phyloP scores from a whole-genome alignment of 2,329 filamentous ascomycete species.

The Amauroascus niger region DNA sequence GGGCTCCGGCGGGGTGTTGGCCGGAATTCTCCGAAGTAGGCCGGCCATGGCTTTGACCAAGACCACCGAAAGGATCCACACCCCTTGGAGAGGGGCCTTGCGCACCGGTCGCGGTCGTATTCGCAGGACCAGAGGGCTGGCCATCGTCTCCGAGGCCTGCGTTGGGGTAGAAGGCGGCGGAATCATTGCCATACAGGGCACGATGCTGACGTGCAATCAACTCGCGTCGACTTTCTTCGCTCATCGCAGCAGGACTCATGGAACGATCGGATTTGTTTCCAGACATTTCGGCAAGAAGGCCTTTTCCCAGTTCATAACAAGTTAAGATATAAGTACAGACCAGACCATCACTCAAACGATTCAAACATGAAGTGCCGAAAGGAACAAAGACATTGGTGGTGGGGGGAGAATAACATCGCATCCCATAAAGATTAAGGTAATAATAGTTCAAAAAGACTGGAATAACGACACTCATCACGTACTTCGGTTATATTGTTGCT shows the following conservation, averaged over 20 bases:
- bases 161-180: conserved; percentile 56
- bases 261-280: conserved; percentile 74
- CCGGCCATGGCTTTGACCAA: conserved; percentile 40
- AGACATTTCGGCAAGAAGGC: conserved; percentile 58
- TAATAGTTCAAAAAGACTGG: conserved; percentile 19
- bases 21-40: conserved; percentile 44
- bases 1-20: conserved; percentile 38
- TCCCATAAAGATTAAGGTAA: conserved; percentile 11
- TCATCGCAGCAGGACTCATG: conserved; percentile 76
- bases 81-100: conserved; percentile 72
- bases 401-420: conserved; percentile 11
- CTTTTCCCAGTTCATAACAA: conserved; percentile 39
- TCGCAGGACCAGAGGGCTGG: conserved; percentile 18
- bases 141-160: conserved; percentile 58
- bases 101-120: conserved; percentile 47
- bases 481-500: conserved; percentile 99
- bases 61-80: conserved; percentile 57
- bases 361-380: conserved; percentile 24
- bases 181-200: conserved; percentile 76
- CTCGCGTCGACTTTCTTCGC: conserved; percentile 90
- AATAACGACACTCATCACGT: conserved; percentile 37
- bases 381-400: conserved; percentile 9
- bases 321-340: conserved; percentile 38
- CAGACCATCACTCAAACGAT: conserved; percentile 32
- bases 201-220: conserved; percentile 92